Base-by-base conservation (phyloP, 1,284 basidiomycete genomes). In the Pulchroboletus neoregius region DNA sequence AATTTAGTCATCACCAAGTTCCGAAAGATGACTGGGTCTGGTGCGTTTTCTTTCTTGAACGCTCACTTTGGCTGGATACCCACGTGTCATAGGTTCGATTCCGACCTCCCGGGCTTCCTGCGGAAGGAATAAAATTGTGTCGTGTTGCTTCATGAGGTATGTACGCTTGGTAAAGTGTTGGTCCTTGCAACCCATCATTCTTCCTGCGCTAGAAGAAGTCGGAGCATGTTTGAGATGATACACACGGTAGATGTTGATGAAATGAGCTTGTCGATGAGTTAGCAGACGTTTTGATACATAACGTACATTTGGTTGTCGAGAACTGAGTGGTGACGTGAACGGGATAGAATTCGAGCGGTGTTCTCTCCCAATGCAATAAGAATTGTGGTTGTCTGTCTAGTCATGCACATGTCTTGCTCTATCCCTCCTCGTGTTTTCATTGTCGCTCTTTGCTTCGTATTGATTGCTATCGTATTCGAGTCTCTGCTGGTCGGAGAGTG, bases 401-500 rank as follows among this genome's bases (percentile, higher is more conserved):
- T 20, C 20, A 4, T 20, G 20, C 20, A 2, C 2, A 55, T 55
- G 53, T 48, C 35, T 34, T 37, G 41, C 34, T 45, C 37, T 4
- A 27, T 28, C 15, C 37, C 53, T 38, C 20, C 48, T 47, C 54
- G 48, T 41, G 20, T 47, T 11, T 43, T 57, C 18, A 33, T 55
- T 13, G 57, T 55, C 57, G 57, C 54, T 58, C 56, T 58, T 50
- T 58, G 36, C 28, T 39, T 59, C 37, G n/a, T 49, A 11, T 55
- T 35, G 0, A 22, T 51, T 2, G 11, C 26, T 15, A n/a, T 59
- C 34, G 20, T 42, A 18, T 37, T 45, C 8, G 38, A 43, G 13
- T 43, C 37, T 54, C 51, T 54, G 51, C 54, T 35, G 41, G 43
- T 20, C 36, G 34, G 40, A 38, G 41, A 48, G 6, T n/a, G 41